Evolutionary conservation across 257 asterid species (phyloP).

Genomic region (Solanum sejunctum): DNA sequence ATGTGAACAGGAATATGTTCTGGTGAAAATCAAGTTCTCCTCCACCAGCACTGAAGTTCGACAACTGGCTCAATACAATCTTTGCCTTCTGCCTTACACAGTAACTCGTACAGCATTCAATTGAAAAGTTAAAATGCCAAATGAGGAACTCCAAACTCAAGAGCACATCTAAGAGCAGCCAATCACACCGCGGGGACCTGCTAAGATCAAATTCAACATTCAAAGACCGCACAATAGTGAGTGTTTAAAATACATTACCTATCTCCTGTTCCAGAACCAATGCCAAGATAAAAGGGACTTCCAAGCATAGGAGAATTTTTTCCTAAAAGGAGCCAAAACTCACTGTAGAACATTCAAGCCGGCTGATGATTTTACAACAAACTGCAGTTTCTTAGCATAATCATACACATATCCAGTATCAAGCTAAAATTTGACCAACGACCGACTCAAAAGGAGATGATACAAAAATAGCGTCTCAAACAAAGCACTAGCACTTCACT

Average conservation of each 20-base stretch:
- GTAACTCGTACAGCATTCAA: not conserved
- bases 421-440: not conserved
- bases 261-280: not conserved
- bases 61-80: not conserved
- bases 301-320: not conserved
- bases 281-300: not conserved
- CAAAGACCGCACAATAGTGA: not conserved
- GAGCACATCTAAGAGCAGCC: not conserved
- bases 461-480: not conserved
- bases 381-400: not conserved
- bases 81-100: not conserved
- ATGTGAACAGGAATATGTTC: not conserved
- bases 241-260: not conserved
- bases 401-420: not conserved
- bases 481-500: conserved; percentile 1
- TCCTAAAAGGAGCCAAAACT: not conserved
- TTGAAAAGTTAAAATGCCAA: not conserved
- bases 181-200: not conserved
- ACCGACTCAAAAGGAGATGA: not conserved
- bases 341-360: not conserved
- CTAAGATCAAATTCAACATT: not conserved
- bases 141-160: not conserved
- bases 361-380: not conserved
- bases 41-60: not conserved
- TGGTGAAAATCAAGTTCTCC: not conserved